Evolutionary conservation across 2,329 filamentous ascomycete species (phyloP), one percentile per base, ranked within the genome.

Genomic region (Aureobasidium sp.): DNA sequence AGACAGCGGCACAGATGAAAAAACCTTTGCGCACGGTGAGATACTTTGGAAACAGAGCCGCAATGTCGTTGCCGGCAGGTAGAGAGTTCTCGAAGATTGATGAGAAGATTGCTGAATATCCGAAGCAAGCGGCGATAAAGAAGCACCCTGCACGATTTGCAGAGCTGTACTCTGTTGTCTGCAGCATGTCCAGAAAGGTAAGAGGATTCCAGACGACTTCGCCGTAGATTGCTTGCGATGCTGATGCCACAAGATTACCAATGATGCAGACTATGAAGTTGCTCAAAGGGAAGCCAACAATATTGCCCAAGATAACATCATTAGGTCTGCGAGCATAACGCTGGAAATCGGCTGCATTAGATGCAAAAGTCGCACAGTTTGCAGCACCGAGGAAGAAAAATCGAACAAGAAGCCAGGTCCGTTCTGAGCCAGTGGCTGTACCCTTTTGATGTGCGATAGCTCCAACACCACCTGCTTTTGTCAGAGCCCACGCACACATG

Each of bases 31-130:
- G 72, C 4, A 77, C 69, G 0, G 69, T 72, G 30, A 79, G 69
- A 61, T 76, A 78, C 63, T 71, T 72, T 2, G 76, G 76, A 30
- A 73, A 67, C 1, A 77, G 65, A 1, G 73, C 72, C 2, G 73
- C 72, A 25, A 73, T 73, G 47, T 75, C 72, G 21, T 73, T 75
- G 34, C 74, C 75, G 6, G 74, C 75, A 25, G 75, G 72, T 3
- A 78, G 68, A 5, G 71, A 74, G 58, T 77, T 77, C 55, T 76
- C 75, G n/a, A 77, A 76, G 32, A 80, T 78, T 6, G 74, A 69
- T 9, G 73, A 74, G 62, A 79, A 77, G 30, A 81, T 72, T 0
- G 74, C 70, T 4, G 74, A 75, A 62, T 78, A 80, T 0, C 75
- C 67, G 48, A 79, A 77, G 15, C 70, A 73, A 1, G 72, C 70